A percentile compares a stretch with the other conserved stretches of the same genome.
Evolutionary conservation across 2,329 filamentous ascomycete species (phyloP).

Genomic region (Mycogone perniciosa): DNA sequence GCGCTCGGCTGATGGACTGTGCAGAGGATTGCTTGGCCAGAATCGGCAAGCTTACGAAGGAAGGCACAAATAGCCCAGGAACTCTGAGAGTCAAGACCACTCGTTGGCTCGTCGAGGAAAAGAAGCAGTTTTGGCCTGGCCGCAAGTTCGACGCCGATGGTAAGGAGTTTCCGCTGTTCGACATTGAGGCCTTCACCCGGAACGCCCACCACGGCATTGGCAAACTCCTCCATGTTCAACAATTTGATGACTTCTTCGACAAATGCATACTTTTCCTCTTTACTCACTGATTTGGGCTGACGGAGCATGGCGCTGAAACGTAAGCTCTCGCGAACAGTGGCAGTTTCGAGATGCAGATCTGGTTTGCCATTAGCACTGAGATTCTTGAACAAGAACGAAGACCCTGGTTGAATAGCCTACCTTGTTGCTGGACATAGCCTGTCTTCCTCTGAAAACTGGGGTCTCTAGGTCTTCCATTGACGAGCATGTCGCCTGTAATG

Average conservation of each 20-base stretch:
- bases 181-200: constrained; percentile 56
- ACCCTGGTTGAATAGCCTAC: constrained; percentile 19
- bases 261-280: constrained; percentile 52
- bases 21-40: constrained; percentile 47
- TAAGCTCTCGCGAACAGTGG: constrained; percentile 50
- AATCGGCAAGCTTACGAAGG: constrained; percentile 53
- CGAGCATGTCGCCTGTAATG: constrained; percentile 59
- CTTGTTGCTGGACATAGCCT: constrained; percentile 63
- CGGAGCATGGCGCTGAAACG: constrained; percentile 52
- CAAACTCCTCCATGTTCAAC: constrained; percentile 61
- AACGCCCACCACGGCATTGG: constrained; percentile 58
- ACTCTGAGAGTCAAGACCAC: constrained; percentile 57
- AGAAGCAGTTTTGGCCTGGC: constrained; percentile 52
- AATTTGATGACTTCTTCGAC: constrained; percentile 61
- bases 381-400: not conserved
- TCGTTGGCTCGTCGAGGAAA: constrained; percentile 56
- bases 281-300: constrained; percentile 48
- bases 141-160: constrained; percentile 54
- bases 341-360: constrained; percentile 51
- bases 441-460: constrained; percentile 57
- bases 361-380: not conserved
- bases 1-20: constrained; percentile 52
- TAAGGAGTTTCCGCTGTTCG: constrained; percentile 56
- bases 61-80: constrained; percentile 59
- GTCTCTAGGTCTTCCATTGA: constrained; percentile 52